These are phyloP conservation scores for Larix kaempferi DNA, from an alignment of 75 land plant genomes.

Conservation along the genomic window DNA sequence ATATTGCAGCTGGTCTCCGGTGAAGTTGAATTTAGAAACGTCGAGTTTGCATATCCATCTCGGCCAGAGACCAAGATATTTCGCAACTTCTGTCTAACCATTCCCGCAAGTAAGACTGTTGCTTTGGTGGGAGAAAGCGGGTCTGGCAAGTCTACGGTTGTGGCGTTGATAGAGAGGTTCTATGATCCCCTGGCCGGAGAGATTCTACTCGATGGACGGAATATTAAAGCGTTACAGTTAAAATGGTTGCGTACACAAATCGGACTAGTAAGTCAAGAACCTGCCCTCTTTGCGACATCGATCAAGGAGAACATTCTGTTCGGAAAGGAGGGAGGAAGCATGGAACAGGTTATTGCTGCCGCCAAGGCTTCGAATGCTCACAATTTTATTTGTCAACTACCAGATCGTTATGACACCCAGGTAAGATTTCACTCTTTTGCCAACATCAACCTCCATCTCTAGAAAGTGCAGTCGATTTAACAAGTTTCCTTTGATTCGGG, in stretches of 20 bases:
- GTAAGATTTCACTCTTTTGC: background rate
- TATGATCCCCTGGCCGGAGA: slow-evolving; percentile 29
- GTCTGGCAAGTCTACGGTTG: slow-evolving; percentile 27
- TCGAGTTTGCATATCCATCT: slow-evolving; percentile 30
- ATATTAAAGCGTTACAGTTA: slow-evolving; percentile 15
- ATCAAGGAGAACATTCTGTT: slow-evolving; percentile 26
- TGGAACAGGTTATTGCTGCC: slow-evolving; percentile 26
- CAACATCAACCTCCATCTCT: background rate
- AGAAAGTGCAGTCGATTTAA: background rate
- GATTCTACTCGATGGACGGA: slow-evolving; percentile 24
- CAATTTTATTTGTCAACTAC: slow-evolving; percentile 17
- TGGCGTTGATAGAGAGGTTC: slow-evolving; percentile 29
- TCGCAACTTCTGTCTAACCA: slow-evolving; percentile 14
- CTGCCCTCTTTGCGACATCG: slow-evolving; percentile 22
- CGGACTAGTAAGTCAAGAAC: slow-evolving; percentile 36
- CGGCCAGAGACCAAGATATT: slow-evolving; percentile 20
- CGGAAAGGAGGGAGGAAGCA: slow-evolving; percentile 17
- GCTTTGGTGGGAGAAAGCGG: slow-evolving; percentile 26
- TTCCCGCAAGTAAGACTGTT: slow-evolving; percentile 13
- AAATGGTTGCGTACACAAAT: slow-evolving; percentile 26
- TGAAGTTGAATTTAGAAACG: slow-evolving; percentile 18
- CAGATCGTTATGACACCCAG: slow-evolving; percentile 33
- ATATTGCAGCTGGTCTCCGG: slow-evolving; percentile 17
- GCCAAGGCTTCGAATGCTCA: slow-evolving; percentile 22
- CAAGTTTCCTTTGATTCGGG: background rate